Conservation (phyloP, 2,329 filamentous ascomycete species). For the Talaromyces sp. region DNA sequence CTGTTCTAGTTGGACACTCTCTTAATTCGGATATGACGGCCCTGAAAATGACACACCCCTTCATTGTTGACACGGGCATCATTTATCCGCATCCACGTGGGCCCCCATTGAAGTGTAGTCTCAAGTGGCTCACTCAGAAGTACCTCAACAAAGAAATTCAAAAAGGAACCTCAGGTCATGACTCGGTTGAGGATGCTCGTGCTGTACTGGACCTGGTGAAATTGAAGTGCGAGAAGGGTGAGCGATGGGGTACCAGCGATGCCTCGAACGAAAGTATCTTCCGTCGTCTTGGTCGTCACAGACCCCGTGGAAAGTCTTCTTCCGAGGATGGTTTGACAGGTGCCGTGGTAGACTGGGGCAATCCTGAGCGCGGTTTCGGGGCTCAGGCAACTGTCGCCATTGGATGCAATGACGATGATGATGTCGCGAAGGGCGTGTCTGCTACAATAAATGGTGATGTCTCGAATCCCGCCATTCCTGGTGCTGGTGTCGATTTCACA, state of each 20-base stretch:
- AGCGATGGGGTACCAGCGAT: slow-evolving; percentile 79
- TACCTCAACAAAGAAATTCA: slow-evolving; percentile 88
- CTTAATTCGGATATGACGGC: slow-evolving; percentile 67
- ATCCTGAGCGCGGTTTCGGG: slow-evolving; percentile 66
- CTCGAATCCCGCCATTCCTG: slow-evolving; percentile 47
- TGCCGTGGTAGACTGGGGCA: slow-evolving; percentile 85
- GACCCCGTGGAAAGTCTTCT: slow-evolving; percentile 43
- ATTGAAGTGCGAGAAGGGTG: slow-evolving; percentile 93
- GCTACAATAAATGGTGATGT: slow-evolving; percentile 54
- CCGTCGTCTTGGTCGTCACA: slow-evolving; percentile 69
- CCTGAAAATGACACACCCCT: slow-evolving; percentile 84
- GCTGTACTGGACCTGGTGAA: slow-evolving; percentile 92
- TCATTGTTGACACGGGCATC: slow-evolving; percentile 88
- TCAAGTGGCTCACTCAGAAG: slow-evolving; percentile 87
- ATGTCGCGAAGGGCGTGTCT: slow-evolving; percentile 60
- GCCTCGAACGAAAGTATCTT: slow-evolving; percentile 85
- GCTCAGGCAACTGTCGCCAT: slow-evolving; percentile 59
- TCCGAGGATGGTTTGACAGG: slow-evolving; percentile 41
- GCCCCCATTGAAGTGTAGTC: slow-evolving; percentile 82
- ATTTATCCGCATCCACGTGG: slow-evolving; percentile 90
- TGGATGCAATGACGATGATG: slow-evolving; percentile 59
- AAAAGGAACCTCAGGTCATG: slow-evolving; percentile 76
- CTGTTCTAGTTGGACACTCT: slow-evolving; percentile 52
- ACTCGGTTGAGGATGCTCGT: slow-evolving; percentile 88
- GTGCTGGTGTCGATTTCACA: slow-evolving; percentile 61